These are phyloP conservation scores for Clavispora fructus DNA, from an alignment of 805 yeast species.

Conservation along the genomic window DNA sequence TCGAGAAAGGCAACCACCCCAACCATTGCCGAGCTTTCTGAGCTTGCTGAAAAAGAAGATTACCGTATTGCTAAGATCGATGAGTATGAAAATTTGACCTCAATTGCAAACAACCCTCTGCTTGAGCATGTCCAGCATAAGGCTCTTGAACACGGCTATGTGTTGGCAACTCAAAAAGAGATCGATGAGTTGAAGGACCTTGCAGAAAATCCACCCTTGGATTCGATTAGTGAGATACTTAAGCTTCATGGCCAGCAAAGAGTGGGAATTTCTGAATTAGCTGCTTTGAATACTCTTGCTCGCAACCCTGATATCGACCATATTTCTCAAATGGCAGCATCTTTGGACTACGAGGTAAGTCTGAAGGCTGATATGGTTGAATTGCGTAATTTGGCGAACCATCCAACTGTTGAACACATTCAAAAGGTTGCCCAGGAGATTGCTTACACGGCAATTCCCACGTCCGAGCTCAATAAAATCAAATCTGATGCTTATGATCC, in stretches of 20 bases:
- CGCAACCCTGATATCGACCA: conserved; percentile 3
- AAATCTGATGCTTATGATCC: conserved; percentile 6
- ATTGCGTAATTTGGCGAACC: not conserved
- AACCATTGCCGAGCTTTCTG: conserved; percentile 6
- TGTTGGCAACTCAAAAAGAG: conserved; percentile 8
- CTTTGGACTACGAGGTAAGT: not conserved
- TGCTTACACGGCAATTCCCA: conserved; percentile 1
- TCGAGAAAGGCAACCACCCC: conserved; percentile 12
- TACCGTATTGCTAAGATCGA: not conserved
- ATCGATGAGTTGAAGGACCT: conserved; percentile 1
- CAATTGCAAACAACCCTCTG: conserved; percentile 11
- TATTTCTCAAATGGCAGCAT: conserved; percentile 2
- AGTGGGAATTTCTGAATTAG: conserved; percentile 7
- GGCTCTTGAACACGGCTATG: conserved; percentile 12
- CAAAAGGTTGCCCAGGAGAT: not conserved
- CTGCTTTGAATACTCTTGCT: not conserved
- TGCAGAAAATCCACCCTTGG: conserved; percentile 9
- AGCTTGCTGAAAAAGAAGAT: conserved; percentile 2
- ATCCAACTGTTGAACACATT: not conserved
- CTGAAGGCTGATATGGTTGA: not conserved
- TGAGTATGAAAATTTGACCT: conserved; percentile 5
- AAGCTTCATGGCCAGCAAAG: not conserved
- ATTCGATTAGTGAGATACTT: not conserved
- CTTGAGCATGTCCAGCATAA: conserved; percentile 15
- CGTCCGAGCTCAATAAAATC: conserved; percentile 2